Base-by-base conservation (phyloP, 495 filamentous ascomycete species). In the Bombardia bombarda region DNA sequence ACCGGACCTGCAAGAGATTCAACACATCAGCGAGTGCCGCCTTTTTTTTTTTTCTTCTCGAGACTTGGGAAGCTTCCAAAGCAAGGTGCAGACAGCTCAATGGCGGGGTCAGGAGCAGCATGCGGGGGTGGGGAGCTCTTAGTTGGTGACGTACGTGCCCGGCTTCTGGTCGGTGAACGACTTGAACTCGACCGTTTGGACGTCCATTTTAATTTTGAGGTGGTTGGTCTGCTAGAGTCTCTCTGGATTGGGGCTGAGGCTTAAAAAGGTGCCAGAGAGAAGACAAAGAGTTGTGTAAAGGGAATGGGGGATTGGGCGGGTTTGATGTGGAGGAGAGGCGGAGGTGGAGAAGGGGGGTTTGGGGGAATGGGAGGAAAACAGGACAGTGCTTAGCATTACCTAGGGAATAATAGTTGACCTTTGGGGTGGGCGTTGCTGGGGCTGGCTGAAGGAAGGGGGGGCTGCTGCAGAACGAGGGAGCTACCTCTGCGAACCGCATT, bases 101-200 rank as follows among this genome's bases (percentile, higher is more conserved):
- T 49, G 43, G 54, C 46, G 55, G 51, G 57, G 51, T 61, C 55
- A 28, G 26, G 9, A 28, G 26, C 26, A 55, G 52, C 45, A 58
- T 44, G 39, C 45, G 52, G 50, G 46, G 50, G 41, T 22, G 40
- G 46, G 52, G 44, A 46, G 40, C 46, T 42, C 34, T 28, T 3
- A 3, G 26, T 3, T 37, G 31, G 52, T 45, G 46, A 84, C 90
- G 66, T 84, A 96, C 92, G 93, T 97, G 78, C 92, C 92, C 44
- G 92, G 92, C 74, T 97, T 97, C 78, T 98, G 92, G 73, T 96
- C 92, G 20, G 80, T 75, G 63, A 86, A 95, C 45, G 89, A 79
- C 54, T 76, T 80, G 61, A 92, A 72, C 42, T 79, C 75, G 47
- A 93, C 81, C 12, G 77, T 83, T 62, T 84, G 75, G 63, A 86